phyloP scores from a whole-genome alignment of 495 filamentous ascomycete species.

The Hyphodiscus hymeniophilus region DNA sequence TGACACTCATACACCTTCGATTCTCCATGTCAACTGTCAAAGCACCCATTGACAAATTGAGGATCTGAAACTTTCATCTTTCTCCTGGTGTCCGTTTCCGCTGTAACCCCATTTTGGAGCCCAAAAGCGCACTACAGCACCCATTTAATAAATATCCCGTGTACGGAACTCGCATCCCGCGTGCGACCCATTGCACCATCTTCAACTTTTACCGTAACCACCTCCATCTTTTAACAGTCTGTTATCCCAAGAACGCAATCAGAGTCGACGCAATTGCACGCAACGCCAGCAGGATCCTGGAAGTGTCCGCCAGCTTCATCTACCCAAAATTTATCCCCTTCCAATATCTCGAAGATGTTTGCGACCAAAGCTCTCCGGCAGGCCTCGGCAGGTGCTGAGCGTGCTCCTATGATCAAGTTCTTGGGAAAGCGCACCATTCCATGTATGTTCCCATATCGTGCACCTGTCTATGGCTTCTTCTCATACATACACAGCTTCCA shows the following conservation, averaged over 20 bases:
- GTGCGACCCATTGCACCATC: no score
- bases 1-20: no score
- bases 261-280: background rate
- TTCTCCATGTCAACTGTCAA: no score
- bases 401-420: constrained; percentile 84
- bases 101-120: background rate
- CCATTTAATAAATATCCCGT: no score
- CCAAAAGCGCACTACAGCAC: no score
- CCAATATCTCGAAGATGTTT: constrained; percentile 36
- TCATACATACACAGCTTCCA: constrained; percentile 40
- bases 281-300: constrained; percentile 2
- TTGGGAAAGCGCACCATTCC: constrained; percentile 79
- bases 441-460: constrained; percentile 45
- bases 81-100: background rate
- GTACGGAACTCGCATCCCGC: no score
- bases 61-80: background rate
- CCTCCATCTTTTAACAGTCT: background rate
- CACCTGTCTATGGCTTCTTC: constrained; percentile 4
- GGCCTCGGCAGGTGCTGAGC: constrained; percentile 51
- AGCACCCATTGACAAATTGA: no score
- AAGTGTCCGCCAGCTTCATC: constrained; percentile 9
- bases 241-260: background rate
- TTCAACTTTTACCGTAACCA: background rate
- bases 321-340: background rate
- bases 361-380: constrained; percentile 59